Evolutionary conservation across 73 alveolate genomes (phyloP).

Genomic region (Paraurostyla sp.): DNA sequence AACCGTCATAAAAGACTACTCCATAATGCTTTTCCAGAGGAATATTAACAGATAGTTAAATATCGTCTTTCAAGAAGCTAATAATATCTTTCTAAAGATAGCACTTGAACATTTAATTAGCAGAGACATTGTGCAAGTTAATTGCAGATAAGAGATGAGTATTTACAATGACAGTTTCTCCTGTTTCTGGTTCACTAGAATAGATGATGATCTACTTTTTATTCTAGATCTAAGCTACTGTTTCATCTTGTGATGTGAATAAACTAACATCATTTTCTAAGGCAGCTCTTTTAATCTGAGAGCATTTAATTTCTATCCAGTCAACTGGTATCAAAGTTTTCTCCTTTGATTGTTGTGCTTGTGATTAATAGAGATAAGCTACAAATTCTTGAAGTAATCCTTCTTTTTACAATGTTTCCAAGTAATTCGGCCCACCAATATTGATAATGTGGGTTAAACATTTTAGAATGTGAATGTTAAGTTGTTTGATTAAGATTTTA

Average conservation of each 20-base stretch:
- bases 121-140: background rate
- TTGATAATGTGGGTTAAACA: background rate
- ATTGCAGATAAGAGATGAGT: constrained; percentile 30
- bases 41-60: too few species aligned
- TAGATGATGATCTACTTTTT: constrained; percentile 2
- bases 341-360: background rate
- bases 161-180: background rate
- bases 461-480: background rate
- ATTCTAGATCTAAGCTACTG: background rate
- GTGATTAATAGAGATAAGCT: background rate
- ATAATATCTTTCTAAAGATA: background rate
- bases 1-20: background rate
- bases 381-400: background rate
- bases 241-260: background rate
- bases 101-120: background rate
- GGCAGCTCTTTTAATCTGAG: background rate
- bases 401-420: background rate
- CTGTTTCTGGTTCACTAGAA: constrained; percentile 12
- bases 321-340: constrained; percentile 8
- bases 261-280: constrained; percentile 6
- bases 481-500: background rate
- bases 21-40: background rate
- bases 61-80: background rate
- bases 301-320: constrained; percentile 12
- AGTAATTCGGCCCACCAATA: background rate